A percentile compares a stretch with the other conserved stretches of the same genome.
Evolutionary conservation across 331 rosid genomes (phyloP).

Genomic region (Quercus lobata): DNA sequence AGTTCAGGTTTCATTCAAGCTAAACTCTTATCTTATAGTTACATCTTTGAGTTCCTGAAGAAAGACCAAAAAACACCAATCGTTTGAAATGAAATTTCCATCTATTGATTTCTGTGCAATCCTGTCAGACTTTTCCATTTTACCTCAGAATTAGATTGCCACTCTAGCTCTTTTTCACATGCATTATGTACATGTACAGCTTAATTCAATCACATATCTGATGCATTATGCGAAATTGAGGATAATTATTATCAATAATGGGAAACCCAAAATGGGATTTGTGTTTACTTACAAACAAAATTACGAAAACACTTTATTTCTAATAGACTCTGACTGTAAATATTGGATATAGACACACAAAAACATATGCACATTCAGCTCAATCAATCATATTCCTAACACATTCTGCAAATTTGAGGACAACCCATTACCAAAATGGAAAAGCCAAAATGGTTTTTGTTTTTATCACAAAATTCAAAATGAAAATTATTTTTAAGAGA

Average conservation of each 20-base stretch:
- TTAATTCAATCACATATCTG: background rate
- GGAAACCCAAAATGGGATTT: background rate
- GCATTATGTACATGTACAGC: background rate
- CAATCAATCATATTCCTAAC: background rate
- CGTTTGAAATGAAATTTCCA: background rate
- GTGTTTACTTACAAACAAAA: too few relatives aligned
- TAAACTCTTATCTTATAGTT: background rate
- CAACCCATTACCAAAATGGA: background rate
- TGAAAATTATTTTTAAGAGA: background rate
- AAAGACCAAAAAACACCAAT: background rate
- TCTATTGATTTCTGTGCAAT: background rate
- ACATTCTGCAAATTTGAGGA: background rate
- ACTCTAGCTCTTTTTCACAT: background rate
- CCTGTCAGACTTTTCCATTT: background rate
- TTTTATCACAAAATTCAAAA: background rate
- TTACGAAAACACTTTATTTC: too few relatives aligned
- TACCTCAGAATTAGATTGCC: background rate
- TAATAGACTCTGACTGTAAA: too few relatives aligned
- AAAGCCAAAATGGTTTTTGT: background rate
- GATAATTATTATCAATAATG: background rate
- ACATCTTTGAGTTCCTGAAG: background rate
- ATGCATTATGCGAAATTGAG: background rate
- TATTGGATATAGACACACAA: too few relatives aligned
- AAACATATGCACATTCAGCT: background rate
- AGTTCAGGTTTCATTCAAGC: background rate